Evolutionary conservation across 768 basidiomycete genomes (phyloP).

Genomic region (Panaeolus cyanescens): DNA sequence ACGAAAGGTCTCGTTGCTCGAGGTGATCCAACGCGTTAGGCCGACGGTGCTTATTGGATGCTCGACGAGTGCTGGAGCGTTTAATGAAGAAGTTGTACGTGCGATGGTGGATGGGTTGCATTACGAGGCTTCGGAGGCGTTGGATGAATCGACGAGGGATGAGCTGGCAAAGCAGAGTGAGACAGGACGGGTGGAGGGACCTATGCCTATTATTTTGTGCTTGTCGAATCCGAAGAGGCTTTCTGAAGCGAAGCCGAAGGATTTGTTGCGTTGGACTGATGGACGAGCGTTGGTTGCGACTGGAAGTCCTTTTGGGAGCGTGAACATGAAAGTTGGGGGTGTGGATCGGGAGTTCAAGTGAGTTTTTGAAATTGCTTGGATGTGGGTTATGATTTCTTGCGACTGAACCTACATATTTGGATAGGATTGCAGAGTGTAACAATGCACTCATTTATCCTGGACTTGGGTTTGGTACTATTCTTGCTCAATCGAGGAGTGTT

Average conservation of each 20-base stretch:
- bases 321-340: conserved; percentile 59
- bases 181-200: conserved; percentile 43
- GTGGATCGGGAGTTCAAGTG: conserved; percentile 60
- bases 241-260: conserved; percentile 72
- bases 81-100: conserved; percentile 70
- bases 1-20: conserved; percentile 54
- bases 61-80: conserved; percentile 77
- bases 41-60: conserved; percentile 88
- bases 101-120: conserved; percentile 51
- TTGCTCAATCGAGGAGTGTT: conserved; percentile 61
- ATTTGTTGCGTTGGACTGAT: conserved; percentile 76
- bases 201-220: conserved; percentile 82
- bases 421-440: conserved; percentile 74
- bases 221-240: conserved; percentile 80
- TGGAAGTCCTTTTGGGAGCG: conserved; percentile 81
- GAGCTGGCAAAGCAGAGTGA: not conserved
- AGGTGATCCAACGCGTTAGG: conserved; percentile 69
- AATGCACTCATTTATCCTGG: conserved; percentile 87
- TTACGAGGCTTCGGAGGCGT: not conserved
- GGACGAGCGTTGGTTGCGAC: conserved; percentile 83
- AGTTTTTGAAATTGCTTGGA: conserved; percentile 25
- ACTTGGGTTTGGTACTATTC: conserved; percentile 78
- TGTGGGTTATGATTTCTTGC: not conserved
- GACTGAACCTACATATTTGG: no score
- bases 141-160: not conserved